Conservation (phyloP, 139 green algal species). For the Chlorokybus atmophyticus region DNA sequence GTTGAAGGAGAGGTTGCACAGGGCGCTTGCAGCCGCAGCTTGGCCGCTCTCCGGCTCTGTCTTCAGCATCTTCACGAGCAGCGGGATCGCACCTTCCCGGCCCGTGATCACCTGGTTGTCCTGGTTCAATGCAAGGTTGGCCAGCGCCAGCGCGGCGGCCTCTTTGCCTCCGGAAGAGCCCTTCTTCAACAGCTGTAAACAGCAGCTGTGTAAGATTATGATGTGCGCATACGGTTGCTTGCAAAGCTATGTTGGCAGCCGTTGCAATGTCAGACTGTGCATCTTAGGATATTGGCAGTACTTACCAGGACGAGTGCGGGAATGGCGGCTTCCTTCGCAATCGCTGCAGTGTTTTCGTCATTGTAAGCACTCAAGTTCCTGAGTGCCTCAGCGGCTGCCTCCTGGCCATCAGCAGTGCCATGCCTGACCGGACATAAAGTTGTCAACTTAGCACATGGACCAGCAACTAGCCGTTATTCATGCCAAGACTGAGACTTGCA, state of each 20-base stretch:
- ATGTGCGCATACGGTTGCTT: no score
- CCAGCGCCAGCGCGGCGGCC: not conserved
- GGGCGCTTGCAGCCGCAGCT: not conserved
- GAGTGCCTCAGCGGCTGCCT: slow-evolving; percentile 3
- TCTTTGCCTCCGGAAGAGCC: not conserved
- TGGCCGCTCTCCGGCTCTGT: not conserved
- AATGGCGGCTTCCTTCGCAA: slow-evolving; percentile 16
- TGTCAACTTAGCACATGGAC: no score
- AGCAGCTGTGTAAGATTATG: no score
- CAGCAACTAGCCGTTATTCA: no score
- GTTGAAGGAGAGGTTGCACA: not conserved
- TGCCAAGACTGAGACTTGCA: no score
- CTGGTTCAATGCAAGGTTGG: not conserved
- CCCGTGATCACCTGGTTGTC: not conserved
- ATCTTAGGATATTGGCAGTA: no score
- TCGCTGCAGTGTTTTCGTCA: slow-evolving; percentile 12
- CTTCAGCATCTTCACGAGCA: not conserved
- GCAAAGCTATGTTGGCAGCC: no score
- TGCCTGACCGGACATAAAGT: slow-evolving; percentile 1
- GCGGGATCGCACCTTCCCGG: not conserved
- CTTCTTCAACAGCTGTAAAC: slow-evolving; percentile 5
- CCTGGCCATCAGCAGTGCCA: not conserved
- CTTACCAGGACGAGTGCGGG: slow-evolving; percentile 13
- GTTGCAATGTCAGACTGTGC: no score
- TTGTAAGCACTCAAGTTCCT: slow-evolving; percentile 13